Evolutionary conservation across 352 stramenopile genomes (phyloP).

Genomic region (Globisporangium takayamanum): DNA sequence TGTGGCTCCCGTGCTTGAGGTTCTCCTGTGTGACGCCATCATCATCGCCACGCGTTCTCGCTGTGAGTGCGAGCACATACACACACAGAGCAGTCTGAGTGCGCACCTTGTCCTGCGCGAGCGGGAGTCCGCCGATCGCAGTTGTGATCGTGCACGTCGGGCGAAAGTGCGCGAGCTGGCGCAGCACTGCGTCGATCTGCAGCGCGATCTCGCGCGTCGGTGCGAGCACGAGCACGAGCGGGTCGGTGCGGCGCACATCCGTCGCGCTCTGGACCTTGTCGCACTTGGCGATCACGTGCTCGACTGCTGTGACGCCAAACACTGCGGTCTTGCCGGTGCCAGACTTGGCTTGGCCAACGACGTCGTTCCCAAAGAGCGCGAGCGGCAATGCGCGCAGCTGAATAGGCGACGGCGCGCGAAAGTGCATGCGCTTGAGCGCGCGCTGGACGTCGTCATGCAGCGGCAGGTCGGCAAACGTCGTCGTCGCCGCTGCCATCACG

Average conservation of each 20-base stretch:
- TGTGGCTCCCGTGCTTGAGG: constrained; percentile 40
- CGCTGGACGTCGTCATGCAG: constrained; percentile 43
- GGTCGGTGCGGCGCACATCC: constrained; percentile 10
- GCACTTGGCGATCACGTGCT: constrained; percentile 40
- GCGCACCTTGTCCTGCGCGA: constrained; percentile 52
- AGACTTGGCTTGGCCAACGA: constrained; percentile 79
- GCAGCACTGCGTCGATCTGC: constrained; percentile 67
- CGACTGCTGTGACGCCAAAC: constrained; percentile 58
- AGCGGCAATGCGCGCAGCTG: constrained; percentile 61
- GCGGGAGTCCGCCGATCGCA: constrained; percentile 55
- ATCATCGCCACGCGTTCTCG: neutral
- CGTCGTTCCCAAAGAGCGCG: constrained; percentile 74
- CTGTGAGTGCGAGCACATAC: too few relatives aligned
- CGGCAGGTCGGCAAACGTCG: constrained; percentile 57
- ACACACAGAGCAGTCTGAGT: neutral
- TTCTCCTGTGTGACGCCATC: constrained; percentile 10
- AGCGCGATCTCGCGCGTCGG: constrained; percentile 72
- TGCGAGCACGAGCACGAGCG: constrained; percentile 55
- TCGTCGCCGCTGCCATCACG: constrained; percentile 5
- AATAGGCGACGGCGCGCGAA: constrained; percentile 57
- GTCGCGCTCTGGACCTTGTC: constrained; percentile 5
- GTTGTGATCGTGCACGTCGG: constrained; percentile 31
- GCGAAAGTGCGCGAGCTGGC: constrained; percentile 39
- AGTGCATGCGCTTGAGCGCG: constrained; percentile 46
- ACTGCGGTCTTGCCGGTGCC: constrained; percentile 80